Evolutionary conservation across 257 asterid genomes (phyloP).

Genomic region (Fraxinus anomala): DNA sequence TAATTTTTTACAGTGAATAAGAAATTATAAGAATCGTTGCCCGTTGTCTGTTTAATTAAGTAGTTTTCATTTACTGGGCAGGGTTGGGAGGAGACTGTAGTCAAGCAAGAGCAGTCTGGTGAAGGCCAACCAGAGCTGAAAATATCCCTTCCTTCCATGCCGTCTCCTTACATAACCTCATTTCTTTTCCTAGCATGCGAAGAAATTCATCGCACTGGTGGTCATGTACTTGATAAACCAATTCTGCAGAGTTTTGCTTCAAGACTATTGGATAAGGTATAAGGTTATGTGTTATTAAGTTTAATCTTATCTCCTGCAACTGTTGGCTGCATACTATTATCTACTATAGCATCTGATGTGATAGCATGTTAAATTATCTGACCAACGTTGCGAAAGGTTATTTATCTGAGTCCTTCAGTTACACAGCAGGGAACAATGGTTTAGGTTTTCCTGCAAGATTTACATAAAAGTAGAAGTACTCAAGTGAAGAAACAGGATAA

Average conservation of each 20-base stretch:
- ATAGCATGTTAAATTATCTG: conserved; percentile 15
- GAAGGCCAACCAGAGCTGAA: conserved; percentile 79
- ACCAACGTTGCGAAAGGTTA: conserved; percentile 5
- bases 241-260: conserved; percentile 83
- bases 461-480: not conserved
- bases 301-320: not conserved
- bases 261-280: conserved; percentile 76
- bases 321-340: conserved; percentile 19
- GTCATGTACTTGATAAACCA: conserved; percentile 89
- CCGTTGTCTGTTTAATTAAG: conserved; percentile 21
- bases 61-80: conserved; percentile 39
- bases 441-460: not conserved
- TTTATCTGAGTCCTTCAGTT: not conserved
- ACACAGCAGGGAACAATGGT: not conserved
- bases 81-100: conserved; percentile 98
- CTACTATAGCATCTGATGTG: not conserved
- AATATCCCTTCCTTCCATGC: conserved; percentile 94
- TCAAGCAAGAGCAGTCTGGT: conserved; percentile 74
- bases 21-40: too few species aligned
- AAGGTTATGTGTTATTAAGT: conserved; percentile 24
- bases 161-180: conserved; percentile 78
- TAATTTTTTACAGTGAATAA: not conserved
- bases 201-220: conserved; percentile 96
- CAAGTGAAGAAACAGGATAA: not conserved
- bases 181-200: conserved; percentile 85